Percentiles rank a stretch among this genome's conserved stretches.
Evolutionary conservation across 768 basidiomycete species (phyloP).

Genomic region (Pleurotus ostreatus): DNA sequence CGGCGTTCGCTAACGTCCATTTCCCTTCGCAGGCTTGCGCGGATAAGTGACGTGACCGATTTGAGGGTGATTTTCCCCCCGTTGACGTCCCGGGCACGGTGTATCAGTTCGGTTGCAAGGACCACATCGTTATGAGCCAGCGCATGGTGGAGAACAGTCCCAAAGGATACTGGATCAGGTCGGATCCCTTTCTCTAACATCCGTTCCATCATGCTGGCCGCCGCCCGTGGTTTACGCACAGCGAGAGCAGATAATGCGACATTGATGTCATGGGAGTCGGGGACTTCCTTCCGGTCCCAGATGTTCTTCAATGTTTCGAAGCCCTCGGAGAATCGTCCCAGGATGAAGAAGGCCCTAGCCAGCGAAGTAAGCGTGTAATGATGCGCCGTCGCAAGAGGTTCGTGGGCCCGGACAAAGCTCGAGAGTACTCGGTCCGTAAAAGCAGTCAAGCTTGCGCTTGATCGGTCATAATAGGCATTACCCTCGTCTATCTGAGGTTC

Average conservation of each 20-base stretch:
- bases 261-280: slow-evolving; percentile 64
- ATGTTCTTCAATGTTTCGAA: slow-evolving; percentile 44
- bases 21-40: slow-evolving; percentile 27
- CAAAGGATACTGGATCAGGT: slow-evolving; percentile 54
- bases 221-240: slow-evolving; percentile 40
- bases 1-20: slow-evolving; percentile 20
- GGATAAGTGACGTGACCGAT: slow-evolving; percentile 46
- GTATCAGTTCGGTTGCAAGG: slow-evolving; percentile 40
- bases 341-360: slow-evolving; percentile 58
- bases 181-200: slow-evolving; percentile 45
- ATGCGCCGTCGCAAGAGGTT: slow-evolving; percentile 41
- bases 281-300: slow-evolving; percentile 43
- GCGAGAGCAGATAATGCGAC: slow-evolving; percentile 56
- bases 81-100: slow-evolving; percentile 31
- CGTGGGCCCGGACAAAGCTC: slow-evolving; percentile 37
- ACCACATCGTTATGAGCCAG: slow-evolving; percentile 36
- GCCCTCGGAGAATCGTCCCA: slow-evolving; percentile 44
- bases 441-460: slow-evolving; percentile 11
- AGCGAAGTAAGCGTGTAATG: slow-evolving; percentile 56
- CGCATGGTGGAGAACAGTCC: slow-evolving; percentile 61
- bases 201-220: slow-evolving; percentile 40
- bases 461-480: not conserved
- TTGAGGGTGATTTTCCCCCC: slow-evolving; percentile 38
- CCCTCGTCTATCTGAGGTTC: not conserved
- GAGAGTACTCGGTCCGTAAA: slow-evolving; percentile 45